phyloP scores from a whole-genome alignment of 208 protist species.

The Trypanosoma avium region DNA sequence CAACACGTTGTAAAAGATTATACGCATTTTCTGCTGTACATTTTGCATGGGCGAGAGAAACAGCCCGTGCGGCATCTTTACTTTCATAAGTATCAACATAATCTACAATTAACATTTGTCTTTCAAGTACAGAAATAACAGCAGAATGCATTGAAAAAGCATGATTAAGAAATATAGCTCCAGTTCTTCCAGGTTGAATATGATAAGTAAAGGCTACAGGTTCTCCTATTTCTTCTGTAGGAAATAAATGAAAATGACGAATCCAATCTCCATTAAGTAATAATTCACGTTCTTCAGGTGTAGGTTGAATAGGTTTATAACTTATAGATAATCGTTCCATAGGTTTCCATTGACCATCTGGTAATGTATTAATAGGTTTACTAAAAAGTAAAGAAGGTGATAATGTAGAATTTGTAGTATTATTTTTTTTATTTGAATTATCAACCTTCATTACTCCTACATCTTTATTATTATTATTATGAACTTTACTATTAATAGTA shows the following conservation, averaged over 20 bases:
- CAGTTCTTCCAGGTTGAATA: conserved; percentile 80
- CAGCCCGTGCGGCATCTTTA: conserved; percentile 46
- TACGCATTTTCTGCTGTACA: conserved; percentile 42
- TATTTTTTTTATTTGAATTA: too few species aligned
- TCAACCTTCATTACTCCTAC: too few species aligned
- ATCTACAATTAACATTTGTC: conserved; percentile 81
- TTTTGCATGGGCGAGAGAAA: conserved; percentile 59
- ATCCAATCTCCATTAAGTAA: conserved; percentile 85
- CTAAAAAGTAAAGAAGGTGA: conserved; percentile 12
- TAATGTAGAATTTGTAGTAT: conserved; percentile 1
- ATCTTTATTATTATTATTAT: too few species aligned
- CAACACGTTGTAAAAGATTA: conserved; percentile 67
- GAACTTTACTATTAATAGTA: too few species aligned
- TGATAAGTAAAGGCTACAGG: conserved; percentile 81
- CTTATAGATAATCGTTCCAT: conserved; percentile 61
- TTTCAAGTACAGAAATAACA: conserved; percentile 75
- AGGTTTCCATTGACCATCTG: conserved; percentile 72
- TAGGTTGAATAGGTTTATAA: conserved; percentile 40
- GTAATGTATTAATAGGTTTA: conserved; percentile 39
- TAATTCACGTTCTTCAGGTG: conserved; percentile 74
- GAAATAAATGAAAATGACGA: conserved; percentile 83
- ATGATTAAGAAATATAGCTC: conserved; percentile 74
- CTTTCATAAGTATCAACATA: conserved; percentile 48
- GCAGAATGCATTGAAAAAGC: conserved; percentile 82
- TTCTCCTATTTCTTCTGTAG: conserved; percentile 33